A percentile compares a stretch with the other conserved stretches of the same genome.
Evolutionary conservation across 495 filamentous ascomycete genomes (phyloP).

Genomic region (Xylaria nigripes): DNA sequence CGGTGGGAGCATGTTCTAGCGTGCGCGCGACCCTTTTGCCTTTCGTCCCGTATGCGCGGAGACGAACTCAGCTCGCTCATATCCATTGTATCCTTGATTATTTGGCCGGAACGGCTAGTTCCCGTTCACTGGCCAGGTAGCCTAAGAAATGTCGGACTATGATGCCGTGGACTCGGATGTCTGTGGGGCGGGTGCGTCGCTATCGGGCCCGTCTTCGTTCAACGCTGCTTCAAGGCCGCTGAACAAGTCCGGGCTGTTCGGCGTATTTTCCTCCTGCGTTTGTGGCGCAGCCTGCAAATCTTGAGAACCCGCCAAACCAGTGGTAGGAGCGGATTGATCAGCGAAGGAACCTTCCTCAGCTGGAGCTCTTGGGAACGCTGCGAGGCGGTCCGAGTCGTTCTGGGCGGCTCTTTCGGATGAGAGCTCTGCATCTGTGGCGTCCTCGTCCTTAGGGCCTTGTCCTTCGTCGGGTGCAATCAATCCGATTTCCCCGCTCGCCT

Average conservation of each 20-base stretch:
- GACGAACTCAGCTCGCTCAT: too few species aligned
- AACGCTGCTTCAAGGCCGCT: slow-evolving; percentile 25
- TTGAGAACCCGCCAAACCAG: not conserved
- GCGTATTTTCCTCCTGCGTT: slow-evolving; percentile 14
- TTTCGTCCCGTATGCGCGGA: too few species aligned
- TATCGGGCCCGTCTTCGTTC: slow-evolving; percentile 19
- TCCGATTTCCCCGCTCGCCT: not conserved
- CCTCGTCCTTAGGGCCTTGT: not conserved
- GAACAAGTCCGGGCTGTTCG: slow-evolving; percentile 24
- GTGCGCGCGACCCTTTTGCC: too few species aligned
- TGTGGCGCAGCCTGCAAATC: not conserved
- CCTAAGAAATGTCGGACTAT: not conserved
- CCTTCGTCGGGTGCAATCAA: not conserved
- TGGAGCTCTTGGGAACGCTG: not conserved
- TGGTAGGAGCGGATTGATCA: not conserved
- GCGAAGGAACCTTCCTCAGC: not conserved
- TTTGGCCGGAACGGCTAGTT: too few species aligned
- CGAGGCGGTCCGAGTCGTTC: not conserved
- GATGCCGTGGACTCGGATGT: slow-evolving; percentile 4
- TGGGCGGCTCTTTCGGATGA: not conserved
- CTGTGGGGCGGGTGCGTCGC: slow-evolving; percentile 9
- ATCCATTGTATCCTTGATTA: too few species aligned
- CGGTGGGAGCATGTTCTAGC: too few species aligned
- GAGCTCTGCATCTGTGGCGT: not conserved
- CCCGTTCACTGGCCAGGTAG: too few species aligned